Evolutionary conservation across 2,329 filamentous ascomycete genomes (phyloP), one percentile per base, ranked within the genome.

Genomic region (Cercospora brassicicola): DNA sequence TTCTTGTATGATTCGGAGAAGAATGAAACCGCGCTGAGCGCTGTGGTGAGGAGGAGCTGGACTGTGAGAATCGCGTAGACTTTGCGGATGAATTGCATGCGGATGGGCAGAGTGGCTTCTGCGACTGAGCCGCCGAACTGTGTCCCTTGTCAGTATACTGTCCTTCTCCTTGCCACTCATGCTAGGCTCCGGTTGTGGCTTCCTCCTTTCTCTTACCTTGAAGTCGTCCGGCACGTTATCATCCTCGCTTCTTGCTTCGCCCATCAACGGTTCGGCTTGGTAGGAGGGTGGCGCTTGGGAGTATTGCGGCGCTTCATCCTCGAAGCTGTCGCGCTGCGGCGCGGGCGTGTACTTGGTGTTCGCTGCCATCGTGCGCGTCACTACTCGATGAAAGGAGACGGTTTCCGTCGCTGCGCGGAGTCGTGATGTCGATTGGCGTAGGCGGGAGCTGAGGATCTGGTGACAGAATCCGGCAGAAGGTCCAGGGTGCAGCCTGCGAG

Each of bases 51-150:
- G 77, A 98, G 84, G 64, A 99, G 89, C 80, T 99, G 95, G 62
- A 93, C 89, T n/a, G 95, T 96, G 82, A 99, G 86, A 81, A 99
- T 99, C 67, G 93, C 91, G 83, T 99, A 99, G 78, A 99, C 95
- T 85, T 98, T 98, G 81, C 77, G 75, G 67, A 78, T 77, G 71
- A 78, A 99, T 81, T 95, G 92, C 89, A 97, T 96, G 70, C 76
- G 73, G 65, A 99, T 97, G 77, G 96, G 93, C 78, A 98, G 85
- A 20, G 94, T 96, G 57, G 92, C 94, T 84, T 98, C 95, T 73
- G 94, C 90, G 68, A 98, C 94, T 18, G 90, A 93, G 70, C 93
- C 94, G 74, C 94, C 95, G 78, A 96, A 98, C 91, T 93, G 77
- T 67, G 30, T n/a, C 15, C 23, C 42, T 30, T 26, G 42, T 65